Evolutionary conservation across 2,329 filamentous ascomycete species (phyloP), one percentile per base, ranked within the genome.

Genomic region (Juglanconis oblonga): DNA sequence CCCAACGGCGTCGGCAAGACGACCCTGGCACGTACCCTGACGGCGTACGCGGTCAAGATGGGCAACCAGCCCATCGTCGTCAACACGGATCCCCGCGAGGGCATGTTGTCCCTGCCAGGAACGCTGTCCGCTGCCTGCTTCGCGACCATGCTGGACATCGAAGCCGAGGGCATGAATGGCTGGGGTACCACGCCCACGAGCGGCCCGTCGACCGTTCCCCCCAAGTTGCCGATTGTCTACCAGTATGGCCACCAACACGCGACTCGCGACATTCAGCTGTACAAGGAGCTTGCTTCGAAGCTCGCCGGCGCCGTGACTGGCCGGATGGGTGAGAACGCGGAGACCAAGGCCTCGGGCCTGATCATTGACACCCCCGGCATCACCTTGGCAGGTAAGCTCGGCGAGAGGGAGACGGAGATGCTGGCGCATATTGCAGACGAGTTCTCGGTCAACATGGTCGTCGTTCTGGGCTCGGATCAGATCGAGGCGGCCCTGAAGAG

Each of bases 101-200:
- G 89, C 32, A 82, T 93, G 81, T 77, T 95, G 57, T 87, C 84
- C 55, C 78, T 94, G 31, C 88, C 95, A 0, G 93, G 93, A 0
- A 93, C 90, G 38, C 73, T 99, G 65, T 94, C 89, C 55, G 91
- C 93, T 0, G 88, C 90, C n/a, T 90, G 91, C 4, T 92, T 96
- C 70, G 90, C 90, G 9, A 92, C 90, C 0, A 85, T 96, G 67
- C 85, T 98, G 76, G 94, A 98, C 73, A 82, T 96, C 1, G 82
- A 85, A 67, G 79, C 81, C 2, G 90, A 94, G 68, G 88, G 92
- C 63, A 61, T 54, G 13, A 88, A 92, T 62, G 91, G 90, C 24
- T 97, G 92, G 87, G 95, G 95, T 9, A 91, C 85, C 66, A 93
- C 91, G 67, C 93, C 94, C 0, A 96, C 93, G 68, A 96, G 90